Evolutionary conservation across 1,284 basidiomycete genomes (phyloP).

Genomic region (Anthracocystis panici-leucophaei): DNA sequence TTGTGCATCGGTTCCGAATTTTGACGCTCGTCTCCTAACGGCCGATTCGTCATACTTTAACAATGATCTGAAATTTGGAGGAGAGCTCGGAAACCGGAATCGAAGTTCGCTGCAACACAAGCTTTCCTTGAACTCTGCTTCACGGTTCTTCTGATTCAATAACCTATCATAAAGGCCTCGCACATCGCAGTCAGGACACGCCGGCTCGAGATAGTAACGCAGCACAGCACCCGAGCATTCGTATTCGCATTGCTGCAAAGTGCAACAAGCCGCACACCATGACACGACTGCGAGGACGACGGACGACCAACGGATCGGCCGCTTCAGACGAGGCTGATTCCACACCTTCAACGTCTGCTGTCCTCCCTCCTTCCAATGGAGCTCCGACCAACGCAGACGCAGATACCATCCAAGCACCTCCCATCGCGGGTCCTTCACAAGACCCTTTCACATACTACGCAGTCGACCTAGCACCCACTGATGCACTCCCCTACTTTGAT

Average conservation of each 20-base stretch:
- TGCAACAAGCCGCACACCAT: slow-evolving; percentile 5
- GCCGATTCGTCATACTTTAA: slow-evolving; percentile 21
- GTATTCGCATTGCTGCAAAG: background rate
- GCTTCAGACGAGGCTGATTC: slow-evolving; percentile 18
- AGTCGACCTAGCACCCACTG: slow-evolving; percentile 67
- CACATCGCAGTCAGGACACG: background rate
- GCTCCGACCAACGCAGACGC: background rate
- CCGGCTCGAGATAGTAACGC: too few relatives aligned
- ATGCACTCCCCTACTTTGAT: slow-evolving; percentile 94
- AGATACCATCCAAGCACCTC: background rate
- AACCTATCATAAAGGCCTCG: background rate
- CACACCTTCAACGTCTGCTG: slow-evolving; percentile 13
- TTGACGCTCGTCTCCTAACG: slow-evolving; percentile 2
- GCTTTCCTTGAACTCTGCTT: background rate
- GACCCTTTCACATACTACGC: slow-evolving; percentile 31
- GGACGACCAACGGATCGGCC: slow-evolving; percentile 29
- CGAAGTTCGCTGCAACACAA: background rate
- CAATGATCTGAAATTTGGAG: background rate
- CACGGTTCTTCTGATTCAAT: background rate
- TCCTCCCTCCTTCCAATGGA: background rate
- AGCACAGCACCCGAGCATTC: background rate
- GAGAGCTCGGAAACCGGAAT: background rate
- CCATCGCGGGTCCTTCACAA: background rate
- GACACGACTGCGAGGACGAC: slow-evolving; percentile 21
- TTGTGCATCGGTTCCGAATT: slow-evolving; percentile 40